Percentiles rank a stretch among this genome's conserved stretches.
Conservation (phyloP, 2,329 filamentous ascomycete species). For the Xylaria digitata region DNA sequence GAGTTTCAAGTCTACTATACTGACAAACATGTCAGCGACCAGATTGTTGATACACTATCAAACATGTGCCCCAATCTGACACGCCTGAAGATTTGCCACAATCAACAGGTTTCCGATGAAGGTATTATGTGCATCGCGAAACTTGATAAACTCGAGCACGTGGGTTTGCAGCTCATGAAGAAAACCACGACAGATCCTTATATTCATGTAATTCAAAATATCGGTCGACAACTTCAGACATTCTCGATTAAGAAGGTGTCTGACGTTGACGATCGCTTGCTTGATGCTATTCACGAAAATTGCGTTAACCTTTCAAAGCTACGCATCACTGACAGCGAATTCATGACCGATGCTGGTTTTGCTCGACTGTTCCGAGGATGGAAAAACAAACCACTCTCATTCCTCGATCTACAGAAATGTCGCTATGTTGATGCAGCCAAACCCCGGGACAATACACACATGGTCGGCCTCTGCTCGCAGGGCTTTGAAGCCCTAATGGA, state of each 20-base stretch:
- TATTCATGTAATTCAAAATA: slow-evolving; percentile 67
- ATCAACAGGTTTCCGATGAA: slow-evolving; percentile 75
- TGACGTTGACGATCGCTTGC: slow-evolving; percentile 73
- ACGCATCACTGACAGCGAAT: slow-evolving; percentile 81
- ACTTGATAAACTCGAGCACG: slow-evolving; percentile 74
- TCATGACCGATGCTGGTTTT: slow-evolving; percentile 80
- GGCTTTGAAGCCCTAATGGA: slow-evolving; percentile 86
- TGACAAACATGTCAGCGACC: slow-evolving; percentile 82
- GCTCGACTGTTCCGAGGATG: slow-evolving; percentile 78
- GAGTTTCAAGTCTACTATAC: slow-evolving; percentile 84
- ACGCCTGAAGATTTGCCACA: slow-evolving; percentile 83
- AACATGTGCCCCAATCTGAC: slow-evolving; percentile 74
- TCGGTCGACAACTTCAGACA: slow-evolving; percentile 77
- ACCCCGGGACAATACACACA: slow-evolving; percentile 72
- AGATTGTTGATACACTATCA: slow-evolving; percentile 71
- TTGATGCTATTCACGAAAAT: slow-evolving; percentile 75
- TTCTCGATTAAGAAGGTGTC: slow-evolving; percentile 79
- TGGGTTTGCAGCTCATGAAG: slow-evolving; percentile 76
- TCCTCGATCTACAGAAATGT: slow-evolving; percentile 80
- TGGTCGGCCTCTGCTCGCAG: slow-evolving; percentile 77
- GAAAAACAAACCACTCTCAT: slow-evolving; percentile 76
- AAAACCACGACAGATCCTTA: slow-evolving; percentile 68
- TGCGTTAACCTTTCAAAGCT: slow-evolving; percentile 79
- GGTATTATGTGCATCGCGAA: slow-evolving; percentile 74
- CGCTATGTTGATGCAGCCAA: slow-evolving; percentile 79